Evolutionary conservation across 2,329 filamentous ascomycete genomes (phyloP).

Genomic region (Daldinia sp.): DNA sequence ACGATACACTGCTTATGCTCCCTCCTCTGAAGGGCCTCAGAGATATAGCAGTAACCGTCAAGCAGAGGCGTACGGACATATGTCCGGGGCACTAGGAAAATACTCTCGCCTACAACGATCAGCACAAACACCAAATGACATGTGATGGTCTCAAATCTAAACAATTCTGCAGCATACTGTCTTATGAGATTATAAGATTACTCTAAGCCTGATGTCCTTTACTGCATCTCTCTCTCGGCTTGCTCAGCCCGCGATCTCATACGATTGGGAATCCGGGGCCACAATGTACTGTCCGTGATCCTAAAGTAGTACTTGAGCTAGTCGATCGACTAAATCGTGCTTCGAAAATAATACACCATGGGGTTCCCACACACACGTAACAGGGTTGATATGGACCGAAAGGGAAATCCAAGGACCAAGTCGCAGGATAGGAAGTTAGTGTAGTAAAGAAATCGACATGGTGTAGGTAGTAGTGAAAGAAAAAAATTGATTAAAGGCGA

Average conservation of each 20-base stretch:
- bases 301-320: background rate
- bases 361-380: background rate
- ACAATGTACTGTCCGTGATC: background rate
- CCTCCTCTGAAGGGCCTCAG: background rate
- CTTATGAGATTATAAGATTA: background rate
- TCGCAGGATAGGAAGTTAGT: background rate
- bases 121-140: background rate
- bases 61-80: background rate
- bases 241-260: slow-evolving; percentile 7
- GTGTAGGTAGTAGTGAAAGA: background rate
- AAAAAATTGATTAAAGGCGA: background rate
- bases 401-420: background rate
- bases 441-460: background rate
- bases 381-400: background rate
- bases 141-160: background rate
- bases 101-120: background rate
- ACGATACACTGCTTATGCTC: background rate
- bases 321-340: background rate
- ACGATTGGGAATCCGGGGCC: background rate
- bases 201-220: background rate
- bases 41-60: background rate
- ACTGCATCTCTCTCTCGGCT: background rate
- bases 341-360: background rate
- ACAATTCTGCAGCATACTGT: background rate
- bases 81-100: background rate